Base-by-base conservation (phyloP, 257 asterid genomes). In the Plantago major region DNA sequence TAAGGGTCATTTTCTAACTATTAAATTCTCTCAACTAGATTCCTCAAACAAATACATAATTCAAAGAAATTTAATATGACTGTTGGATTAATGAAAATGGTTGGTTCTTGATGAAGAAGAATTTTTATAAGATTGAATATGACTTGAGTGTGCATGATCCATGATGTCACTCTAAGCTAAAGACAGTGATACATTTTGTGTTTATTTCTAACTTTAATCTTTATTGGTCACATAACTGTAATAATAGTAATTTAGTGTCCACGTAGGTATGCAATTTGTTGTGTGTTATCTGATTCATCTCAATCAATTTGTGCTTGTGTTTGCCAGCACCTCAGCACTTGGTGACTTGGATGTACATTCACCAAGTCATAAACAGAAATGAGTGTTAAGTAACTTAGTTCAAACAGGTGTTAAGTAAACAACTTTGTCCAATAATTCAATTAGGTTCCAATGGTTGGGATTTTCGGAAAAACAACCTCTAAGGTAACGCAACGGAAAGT, bases 101-200 rank as follows among this genome's bases (percentile, higher is more conserved):
- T 11, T 53, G 58, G 58, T 53, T 40, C 58, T 53, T 53, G 14
- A 53, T 19, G 42, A 10, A 53, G 11, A 19, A 14, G 12, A 9
- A 40, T 12, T 53, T n/a, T 33, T 33, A 1, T 33, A 5, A 52
- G 0, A 18, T 22, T 52, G 40, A 52, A 22, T 22, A 11, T 4
- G 58, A 52, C 58, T 12, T 52, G 28, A 18, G 8, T 33, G 8
- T 51, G 38, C 57, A 51, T 53, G 58, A 16, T 11, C n/a, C 14
- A 53, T 53, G 58, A 53, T n/a, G 58, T 53, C 58, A 53, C 16
- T 37, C 7, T 33, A 33, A 30, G 8, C 40, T 52, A 15, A 52
- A 52, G 57, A 52, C 38, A 52, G 4, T 10, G 33, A 17, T 18
- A 50, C 22, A 28, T 50, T 18, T 28, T 9, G 10, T 9, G 2